Evolutionary conservation across 208 protist species (phyloP), one percentile per base, ranked within the genome.

Genomic region (Acanthamoeba triangularis): DNA sequence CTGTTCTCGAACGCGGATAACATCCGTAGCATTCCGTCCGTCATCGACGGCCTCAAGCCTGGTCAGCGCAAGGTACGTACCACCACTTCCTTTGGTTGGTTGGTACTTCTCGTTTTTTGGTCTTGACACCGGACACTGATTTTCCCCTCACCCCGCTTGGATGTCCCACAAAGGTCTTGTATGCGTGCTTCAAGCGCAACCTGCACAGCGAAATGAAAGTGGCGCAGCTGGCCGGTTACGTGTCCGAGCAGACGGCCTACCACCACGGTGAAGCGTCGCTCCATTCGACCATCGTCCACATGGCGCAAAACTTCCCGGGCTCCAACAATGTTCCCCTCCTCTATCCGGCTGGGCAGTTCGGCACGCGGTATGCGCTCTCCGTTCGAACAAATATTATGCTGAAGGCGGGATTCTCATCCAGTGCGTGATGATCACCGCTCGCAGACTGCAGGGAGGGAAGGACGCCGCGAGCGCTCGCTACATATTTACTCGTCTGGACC

Each of bases 31-130:
- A 99, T 99, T 96, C 99, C 99, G 23, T 98, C 96, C 0, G 37
- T 99, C 10, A 97, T 99, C 0, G 99, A 99, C 97, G 99, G 99
- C 54, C 98, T 99, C 82, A 99, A 99, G 96, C 99, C 99, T 8
- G 99, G 98, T 0, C 99, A 99, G 96, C 97, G 99, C 74, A 99
- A 99, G 96, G 67, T 76, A 76, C 33, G 28, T 1, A 41, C 37
- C 37, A 41, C 8, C 10, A 30, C n/a, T 1, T 6, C 65, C 67
- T 76, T 76, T 76, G 33, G 37, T 41, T 3, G 1, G 37, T 41
- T 41, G 37, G 25, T 10, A n/a, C n/a, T 67, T 67, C 61, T 67
- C 23, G 61, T 67, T 67, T 67, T 67, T 20, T 56, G 52, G 52
- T 56, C 14, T 18, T 56, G 11, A 56, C 16, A 20, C 1, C 52